These are phyloP conservation scores for Naganishia onofrii DNA, from an alignment of 768 basidiomycete species.

Conservation along the genomic window DNA sequence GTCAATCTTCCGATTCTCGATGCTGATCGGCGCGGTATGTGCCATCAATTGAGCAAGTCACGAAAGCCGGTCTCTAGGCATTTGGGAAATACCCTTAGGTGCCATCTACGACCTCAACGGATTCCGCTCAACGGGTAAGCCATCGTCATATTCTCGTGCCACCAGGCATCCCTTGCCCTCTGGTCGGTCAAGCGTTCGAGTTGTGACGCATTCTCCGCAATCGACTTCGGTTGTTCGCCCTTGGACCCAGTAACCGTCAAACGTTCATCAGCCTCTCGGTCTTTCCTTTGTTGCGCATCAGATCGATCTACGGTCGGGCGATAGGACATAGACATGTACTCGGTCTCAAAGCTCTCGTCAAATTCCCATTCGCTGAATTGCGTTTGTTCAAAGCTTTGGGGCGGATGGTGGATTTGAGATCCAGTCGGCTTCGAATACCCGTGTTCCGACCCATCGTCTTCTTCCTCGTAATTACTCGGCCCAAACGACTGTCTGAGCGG, in stretches of 20 bases:
- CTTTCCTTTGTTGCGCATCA: background rate
- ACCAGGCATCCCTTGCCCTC: no score
- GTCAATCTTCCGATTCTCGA: no score
- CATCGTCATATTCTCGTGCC: no score
- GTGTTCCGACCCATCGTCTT: background rate
- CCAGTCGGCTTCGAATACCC: background rate
- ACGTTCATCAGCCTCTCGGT: background rate
- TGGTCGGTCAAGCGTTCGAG: no score
- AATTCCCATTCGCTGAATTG: background rate
- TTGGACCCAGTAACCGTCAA: background rate
- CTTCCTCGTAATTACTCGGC: background rate
- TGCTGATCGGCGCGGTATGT: no score
- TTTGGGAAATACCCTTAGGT: no score
- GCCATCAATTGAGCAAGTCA: no score
- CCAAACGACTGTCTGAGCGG: background rate
- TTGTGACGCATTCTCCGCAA: background rate
- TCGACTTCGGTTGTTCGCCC: background rate
- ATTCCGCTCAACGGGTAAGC: no score
- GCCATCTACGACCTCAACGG: no score
- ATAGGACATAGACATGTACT: background rate
- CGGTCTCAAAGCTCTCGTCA: background rate
- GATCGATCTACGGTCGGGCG: background rate
- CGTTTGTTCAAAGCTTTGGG: background rate
- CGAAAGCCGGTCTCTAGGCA: no score
- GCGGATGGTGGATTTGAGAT: background rate